Evolutionary conservation across 305 asterid genomes (phyloP), one percentile per base, ranked within the genome.

Genomic region (Salvia sclarea): DNA sequence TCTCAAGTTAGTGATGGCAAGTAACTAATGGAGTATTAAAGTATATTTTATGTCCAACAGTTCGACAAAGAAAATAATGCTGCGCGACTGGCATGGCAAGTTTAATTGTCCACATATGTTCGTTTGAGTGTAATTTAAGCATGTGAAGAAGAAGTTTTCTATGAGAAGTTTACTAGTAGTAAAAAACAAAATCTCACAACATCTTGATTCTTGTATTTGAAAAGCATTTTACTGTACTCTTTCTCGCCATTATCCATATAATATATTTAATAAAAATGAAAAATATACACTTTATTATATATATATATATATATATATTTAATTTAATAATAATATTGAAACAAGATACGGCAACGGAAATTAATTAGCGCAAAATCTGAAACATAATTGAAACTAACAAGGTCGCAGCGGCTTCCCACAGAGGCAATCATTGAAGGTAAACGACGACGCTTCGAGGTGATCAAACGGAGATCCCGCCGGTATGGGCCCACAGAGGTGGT

Each of bases 381-480:
- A 25, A 60, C 30, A 18, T 11, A 28, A 47, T 13, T 16, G n/a
- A 52, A 53, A 10, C 56, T 76, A 80, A 57, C 84, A 80, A 48
- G 81, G 67, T 66, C 72, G 74, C 9, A 90, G 92, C 10, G 97
- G 97, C 81, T 86, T 88, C 50, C 97, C 97, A 56, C 97, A 90
- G 4, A 90, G 80, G 77, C 97, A 90, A 49, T 86, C 97, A 59
- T 90, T 90, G 80, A 57, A 72, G 12, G 21, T 61, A 76, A 88
- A 90, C 45, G 95, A 86, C 18, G 92, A 83, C 47, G 96, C 96
- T 77, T 90, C 97, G 12, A 90, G 96, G 20, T 86, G 96, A 65
- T 88, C 97, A 40, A 86, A 86, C 5, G 96, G 96, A 16, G 90
- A 77, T 2, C 95, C 96, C 25, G 61, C 49, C 60, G 97, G 97